Evolutionary conservation across 371 early-diverging fungal genomes (phyloP).

Genomic region (Rhizopus delemar): DNA sequence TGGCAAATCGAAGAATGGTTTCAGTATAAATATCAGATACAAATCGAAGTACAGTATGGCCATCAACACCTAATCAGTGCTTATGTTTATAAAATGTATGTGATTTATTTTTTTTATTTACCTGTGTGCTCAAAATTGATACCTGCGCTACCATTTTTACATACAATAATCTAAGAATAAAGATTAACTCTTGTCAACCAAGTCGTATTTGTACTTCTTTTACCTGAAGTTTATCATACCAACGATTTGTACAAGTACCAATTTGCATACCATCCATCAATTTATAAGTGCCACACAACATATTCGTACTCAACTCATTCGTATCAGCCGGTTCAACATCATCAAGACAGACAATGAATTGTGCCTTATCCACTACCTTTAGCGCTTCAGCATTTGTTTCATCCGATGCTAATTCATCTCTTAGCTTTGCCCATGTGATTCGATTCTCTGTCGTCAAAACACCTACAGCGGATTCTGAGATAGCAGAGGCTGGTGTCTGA

Average conservation of each 20-base stretch:
- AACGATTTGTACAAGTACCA: conserved; percentile 63
- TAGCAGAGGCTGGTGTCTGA: conserved; percentile 37
- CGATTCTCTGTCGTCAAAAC: conserved; percentile 73
- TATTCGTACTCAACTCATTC: conserved; percentile 55
- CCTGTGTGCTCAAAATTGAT: conserved; percentile 65
- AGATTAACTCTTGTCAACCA: not conserved
- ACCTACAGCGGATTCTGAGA: conserved; percentile 60
- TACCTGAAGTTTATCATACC: conserved; percentile 65
- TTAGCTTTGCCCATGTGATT: conserved; percentile 69
- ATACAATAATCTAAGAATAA: conserved; percentile 52
- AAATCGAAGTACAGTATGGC: conserved; percentile 60
- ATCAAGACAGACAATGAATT: conserved; percentile 85
- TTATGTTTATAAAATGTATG: not conserved
- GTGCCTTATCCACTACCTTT: conserved; percentile 65
- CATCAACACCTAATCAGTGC: conserved; percentile 50
- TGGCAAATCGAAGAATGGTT: conserved; percentile 58
- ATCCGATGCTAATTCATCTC: conserved; percentile 40
- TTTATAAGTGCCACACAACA: conserved; percentile 61
- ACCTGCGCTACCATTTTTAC: conserved; percentile 62
- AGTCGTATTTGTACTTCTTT: not conserved
- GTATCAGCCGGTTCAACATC: conserved; percentile 52
- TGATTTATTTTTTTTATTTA: conserved; percentile 23
- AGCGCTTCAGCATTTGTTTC: conserved; percentile 61
- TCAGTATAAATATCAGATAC: conserved; percentile 64
- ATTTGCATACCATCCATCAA: conserved; percentile 55